Percentiles rank a stretch among this genome's conserved stretches.
These are phyloP conservation scores for Pichia sp. DNA, from an alignment of 1,139 yeast genomes.

Conservation along the genomic window DNA sequence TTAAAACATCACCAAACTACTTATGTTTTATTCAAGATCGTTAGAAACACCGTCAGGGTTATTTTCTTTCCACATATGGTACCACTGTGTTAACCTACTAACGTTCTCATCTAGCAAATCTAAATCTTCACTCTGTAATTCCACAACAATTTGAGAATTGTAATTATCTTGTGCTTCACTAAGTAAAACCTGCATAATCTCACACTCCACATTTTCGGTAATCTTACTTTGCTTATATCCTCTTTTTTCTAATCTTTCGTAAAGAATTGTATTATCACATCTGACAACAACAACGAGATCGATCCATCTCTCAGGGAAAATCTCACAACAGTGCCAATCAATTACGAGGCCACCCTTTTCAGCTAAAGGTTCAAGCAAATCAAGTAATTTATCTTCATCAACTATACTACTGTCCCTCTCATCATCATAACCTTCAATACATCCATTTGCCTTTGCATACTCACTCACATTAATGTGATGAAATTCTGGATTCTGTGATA, in stretches of 20 bases:
- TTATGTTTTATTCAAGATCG: conserved; percentile 10
- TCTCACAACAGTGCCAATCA: conserved; percentile 97
- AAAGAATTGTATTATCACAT: conserved; percentile 63
- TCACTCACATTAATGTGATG: conserved; percentile 68
- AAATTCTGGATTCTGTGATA: conserved; percentile 31
- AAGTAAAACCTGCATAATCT: conserved; percentile 86
- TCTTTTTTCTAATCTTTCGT: conserved; percentile 66
- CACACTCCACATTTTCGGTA: conserved; percentile 91
- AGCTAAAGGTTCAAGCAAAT: conserved; percentile 69
- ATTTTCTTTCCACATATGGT: conserved; percentile 55
- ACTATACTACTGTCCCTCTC: conserved; percentile 80
- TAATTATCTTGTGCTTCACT: conserved; percentile 84
- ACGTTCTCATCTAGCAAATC: conserved; percentile 79
- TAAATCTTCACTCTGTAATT: conserved; percentile 59
- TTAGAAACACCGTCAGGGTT: conserved; percentile 40
- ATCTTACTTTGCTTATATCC: conserved; percentile 74
- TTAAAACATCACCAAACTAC: no score
- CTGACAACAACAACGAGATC: conserved; percentile 87
- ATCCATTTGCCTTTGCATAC: conserved; percentile 68
- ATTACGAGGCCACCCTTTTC: conserved; percentile 79
- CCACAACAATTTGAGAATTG: conserved; percentile 74
- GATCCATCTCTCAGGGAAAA: conserved; percentile 86
- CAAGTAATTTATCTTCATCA: conserved; percentile 84
- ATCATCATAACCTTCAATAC: conserved; percentile 81
- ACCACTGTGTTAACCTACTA: conserved; percentile 69